Evolutionary conservation across 139 green algal genomes (phyloP).

Genomic region (Chlamydomonas schloesseri): DNA sequence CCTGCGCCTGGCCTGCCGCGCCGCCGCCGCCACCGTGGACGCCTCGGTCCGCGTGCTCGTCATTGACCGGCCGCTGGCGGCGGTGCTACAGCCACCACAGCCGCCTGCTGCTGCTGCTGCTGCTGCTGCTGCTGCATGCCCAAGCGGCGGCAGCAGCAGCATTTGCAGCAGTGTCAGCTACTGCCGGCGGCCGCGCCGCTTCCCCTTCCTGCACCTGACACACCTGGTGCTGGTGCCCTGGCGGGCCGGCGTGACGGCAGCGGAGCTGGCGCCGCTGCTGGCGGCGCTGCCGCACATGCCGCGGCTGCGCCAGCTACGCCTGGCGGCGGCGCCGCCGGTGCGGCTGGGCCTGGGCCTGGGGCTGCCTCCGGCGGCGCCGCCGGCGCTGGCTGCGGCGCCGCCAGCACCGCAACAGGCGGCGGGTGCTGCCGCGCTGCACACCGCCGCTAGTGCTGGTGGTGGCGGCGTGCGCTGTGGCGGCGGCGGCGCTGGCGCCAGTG

Average conservation of each 20-base stretch:
- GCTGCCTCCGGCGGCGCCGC: too few relatives aligned
- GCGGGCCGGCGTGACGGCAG: neutral
- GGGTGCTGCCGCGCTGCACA: too few relatives aligned
- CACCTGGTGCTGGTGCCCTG: conserved; percentile 7
- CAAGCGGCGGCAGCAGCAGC: neutral
- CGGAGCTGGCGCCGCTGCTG: conserved; percentile 27
- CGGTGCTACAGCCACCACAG: too few relatives aligned
- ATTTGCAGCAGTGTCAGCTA: neutral
- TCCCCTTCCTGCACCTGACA: neutral
- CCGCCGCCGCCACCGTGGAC: neutral
- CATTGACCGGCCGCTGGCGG: neutral
- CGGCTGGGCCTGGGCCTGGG: too few relatives aligned
- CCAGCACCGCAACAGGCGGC: too few relatives aligned
- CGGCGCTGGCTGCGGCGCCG: too few relatives aligned
- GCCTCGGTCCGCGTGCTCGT: neutral
- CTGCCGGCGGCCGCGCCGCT: neutral
- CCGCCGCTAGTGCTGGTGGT: neutral
- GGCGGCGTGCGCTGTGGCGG: neutral
- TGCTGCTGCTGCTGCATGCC: neutral
- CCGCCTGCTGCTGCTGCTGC: neutral
- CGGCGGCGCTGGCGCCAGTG: too few relatives aligned
- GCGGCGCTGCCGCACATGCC: conserved; percentile 3
- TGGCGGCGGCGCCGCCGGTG: neutral
- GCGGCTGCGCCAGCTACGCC: neutral
- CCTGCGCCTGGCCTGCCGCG: conserved; percentile 20